A percentile compares a stretch with the other conserved stretches of the same genome.
Evolutionary conservation across 768 basidiomycete species (phyloP).

Genomic region (Russula earlei): DNA sequence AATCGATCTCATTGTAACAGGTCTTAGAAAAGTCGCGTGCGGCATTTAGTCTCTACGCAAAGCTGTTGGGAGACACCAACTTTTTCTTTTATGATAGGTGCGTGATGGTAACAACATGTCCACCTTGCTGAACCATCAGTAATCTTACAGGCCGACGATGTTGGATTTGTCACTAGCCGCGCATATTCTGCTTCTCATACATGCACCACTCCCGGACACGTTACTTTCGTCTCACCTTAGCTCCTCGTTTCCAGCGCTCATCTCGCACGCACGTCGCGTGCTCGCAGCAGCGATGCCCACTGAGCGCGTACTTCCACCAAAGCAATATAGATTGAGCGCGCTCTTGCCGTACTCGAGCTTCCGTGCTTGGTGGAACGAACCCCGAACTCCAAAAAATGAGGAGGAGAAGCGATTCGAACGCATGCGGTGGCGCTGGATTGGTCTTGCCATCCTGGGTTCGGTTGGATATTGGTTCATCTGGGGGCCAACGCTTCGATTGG

Average conservation of each 20-base stretch:
- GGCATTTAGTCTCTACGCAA: slow-evolving; percentile 47
- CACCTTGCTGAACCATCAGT: background rate
- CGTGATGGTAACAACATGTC: background rate
- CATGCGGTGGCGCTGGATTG: slow-evolving; percentile 46
- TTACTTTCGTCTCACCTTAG: slow-evolving; percentile 44
- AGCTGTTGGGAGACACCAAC: slow-evolving; percentile 39
- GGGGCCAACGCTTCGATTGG: slow-evolving; percentile 5
- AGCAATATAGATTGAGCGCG: slow-evolving; percentile 30
- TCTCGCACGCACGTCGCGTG: slow-evolving; percentile 49
- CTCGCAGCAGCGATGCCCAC: slow-evolving; percentile 26
- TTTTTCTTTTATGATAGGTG: slow-evolving; percentile 48
- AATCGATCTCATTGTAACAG: slow-evolving; percentile 28
- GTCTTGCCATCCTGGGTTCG: slow-evolving; percentile 34
- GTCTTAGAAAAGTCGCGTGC: slow-evolving; percentile 48
- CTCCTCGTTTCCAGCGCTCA: slow-evolving; percentile 47
- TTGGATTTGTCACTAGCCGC: slow-evolving; percentile 62
- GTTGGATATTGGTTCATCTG: slow-evolving; percentile 28
- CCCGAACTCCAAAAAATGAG: slow-evolving; percentile 23
- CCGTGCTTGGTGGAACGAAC: slow-evolving; percentile 26
- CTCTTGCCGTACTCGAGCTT: slow-evolving; percentile 15
- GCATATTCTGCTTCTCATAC: slow-evolving; percentile 50
- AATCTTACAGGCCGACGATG: slow-evolving; percentile 40
- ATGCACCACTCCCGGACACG: slow-evolving; percentile 54
- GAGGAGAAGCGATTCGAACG: slow-evolving; percentile 41
- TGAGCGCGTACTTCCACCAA: slow-evolving; percentile 21